Evolutionary conservation across 2,329 filamentous ascomycete genomes (phyloP).

Genomic region (Ophiostoma sp.): DNA sequence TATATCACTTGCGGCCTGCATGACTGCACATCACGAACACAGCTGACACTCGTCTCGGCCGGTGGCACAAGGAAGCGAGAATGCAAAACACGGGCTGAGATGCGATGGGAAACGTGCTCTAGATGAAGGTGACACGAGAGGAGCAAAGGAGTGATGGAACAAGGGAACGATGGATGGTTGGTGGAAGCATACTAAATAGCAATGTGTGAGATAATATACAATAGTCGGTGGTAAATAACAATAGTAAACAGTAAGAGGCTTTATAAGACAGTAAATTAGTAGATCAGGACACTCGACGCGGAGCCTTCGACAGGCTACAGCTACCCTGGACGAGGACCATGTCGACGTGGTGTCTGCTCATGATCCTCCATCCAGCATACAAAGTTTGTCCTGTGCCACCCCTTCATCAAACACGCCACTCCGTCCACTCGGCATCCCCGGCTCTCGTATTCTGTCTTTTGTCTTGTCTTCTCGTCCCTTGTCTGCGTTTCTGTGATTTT

Average conservation of each 20-base stretch:
- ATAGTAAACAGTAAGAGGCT: background rate
- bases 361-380: background rate
- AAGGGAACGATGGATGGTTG: background rate
- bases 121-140: background rate
- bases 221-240: background rate
- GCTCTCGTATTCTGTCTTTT: background rate
- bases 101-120: background rate
- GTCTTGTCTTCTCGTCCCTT: background rate
- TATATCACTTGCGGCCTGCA: background rate
- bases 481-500: background rate
- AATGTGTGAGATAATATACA: background rate
- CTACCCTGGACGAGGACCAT: background rate
- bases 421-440: background rate
- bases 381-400: background rate
- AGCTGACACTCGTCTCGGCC: background rate
- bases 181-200: background rate
- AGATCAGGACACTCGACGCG: background rate
- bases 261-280: background rate
- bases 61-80: background rate
- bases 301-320: background rate
- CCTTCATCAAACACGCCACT: background rate
- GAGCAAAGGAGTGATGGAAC: background rate
- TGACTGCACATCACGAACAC: background rate
- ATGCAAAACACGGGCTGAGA: background rate
- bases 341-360: background rate